These are phyloP conservation scores for Ettlia oleoabundans DNA, from an alignment of 139 green algal genomes.

Conservation along the genomic window DNA sequence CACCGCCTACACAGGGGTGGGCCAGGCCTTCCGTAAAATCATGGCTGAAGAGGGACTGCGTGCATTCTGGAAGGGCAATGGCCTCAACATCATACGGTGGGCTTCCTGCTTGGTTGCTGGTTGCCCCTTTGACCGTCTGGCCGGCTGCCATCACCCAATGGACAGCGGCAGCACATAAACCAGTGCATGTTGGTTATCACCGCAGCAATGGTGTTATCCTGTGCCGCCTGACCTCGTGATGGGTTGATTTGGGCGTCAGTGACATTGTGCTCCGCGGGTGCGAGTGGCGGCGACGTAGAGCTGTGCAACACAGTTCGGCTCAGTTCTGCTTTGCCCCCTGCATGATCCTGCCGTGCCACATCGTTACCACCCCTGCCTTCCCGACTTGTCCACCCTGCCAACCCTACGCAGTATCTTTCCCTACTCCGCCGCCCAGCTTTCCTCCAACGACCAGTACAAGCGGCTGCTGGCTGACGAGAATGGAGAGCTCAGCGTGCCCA, in stretches of 20 bases:
- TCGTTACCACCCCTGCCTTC: background rate
- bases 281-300: no score
- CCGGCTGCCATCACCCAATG: no score
- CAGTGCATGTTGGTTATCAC: no score
- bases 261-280: no score
- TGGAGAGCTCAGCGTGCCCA: slow-evolving; percentile 72
- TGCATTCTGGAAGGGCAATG: slow-evolving; percentile 96
- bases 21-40: slow-evolving; percentile 86
- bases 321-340: no score
- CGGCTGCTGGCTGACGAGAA: slow-evolving; percentile 56
- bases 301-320: no score
- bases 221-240: no score
- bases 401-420: slow-evolving; percentile 88
- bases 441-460: slow-evolving; percentile 57
- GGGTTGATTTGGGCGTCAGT: no score
- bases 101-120: background rate
- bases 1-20: slow-evolving; percentile 85
- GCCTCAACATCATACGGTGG: slow-evolving; percentile 85
- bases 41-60: slow-evolving; percentile 86
- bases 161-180: no score
- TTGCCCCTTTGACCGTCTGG: no score
- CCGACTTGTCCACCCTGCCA: background rate
- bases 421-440: slow-evolving; percentile 83
- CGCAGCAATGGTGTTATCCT: no score
- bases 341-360: background rate